phyloP scores from a whole-genome alignment of 805 yeast species.

The Ogataea pilisensis region DNA sequence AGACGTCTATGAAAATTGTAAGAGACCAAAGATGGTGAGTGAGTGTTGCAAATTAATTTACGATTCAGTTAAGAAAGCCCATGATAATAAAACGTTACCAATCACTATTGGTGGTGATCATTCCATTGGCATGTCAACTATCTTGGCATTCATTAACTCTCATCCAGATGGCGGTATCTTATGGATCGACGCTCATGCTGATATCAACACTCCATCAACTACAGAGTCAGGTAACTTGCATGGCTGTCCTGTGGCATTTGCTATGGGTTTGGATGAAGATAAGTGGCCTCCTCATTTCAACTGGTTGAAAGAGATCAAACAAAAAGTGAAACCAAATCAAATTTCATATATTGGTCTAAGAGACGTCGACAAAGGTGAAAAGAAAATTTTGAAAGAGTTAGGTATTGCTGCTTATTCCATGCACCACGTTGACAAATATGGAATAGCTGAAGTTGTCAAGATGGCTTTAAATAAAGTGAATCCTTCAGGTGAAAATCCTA shows the following conservation, averaged over 20 bases:
- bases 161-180: constrained; percentile 85
- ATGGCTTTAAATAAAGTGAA: constrained; percentile 81
- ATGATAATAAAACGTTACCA: constrained; percentile 53
- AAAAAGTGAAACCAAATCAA: constrained; percentile 60
- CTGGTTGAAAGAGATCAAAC: constrained; percentile 58
- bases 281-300: constrained; percentile 67
- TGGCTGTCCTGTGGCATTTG: constrained; percentile 93
- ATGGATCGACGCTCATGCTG: constrained; percentile 99
- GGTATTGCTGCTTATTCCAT: constrained; percentile 84
- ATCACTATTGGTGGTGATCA: constrained; percentile 96
- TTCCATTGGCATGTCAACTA: constrained; percentile 91
- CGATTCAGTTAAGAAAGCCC: constrained; percentile 51
- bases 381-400: constrained; percentile 61
- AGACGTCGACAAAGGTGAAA: constrained; percentile 88
- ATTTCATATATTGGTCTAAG: constrained; percentile 92
- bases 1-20: constrained; percentile 55
- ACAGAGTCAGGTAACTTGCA: constrained; percentile 89
- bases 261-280: constrained; percentile 73
- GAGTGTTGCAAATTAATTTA: constrained; percentile 63
- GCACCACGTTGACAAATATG: constrained; percentile 94
- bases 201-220: constrained; percentile 81
- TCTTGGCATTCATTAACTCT: constrained; percentile 72
- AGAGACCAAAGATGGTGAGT: constrained; percentile 75
- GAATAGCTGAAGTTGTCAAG: constrained; percentile 85
- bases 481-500: constrained; percentile 66